Percentiles rank a stretch among this genome's conserved stretches.
phyloP scores from a whole-genome alignment of 2,329 filamentous ascomycete species.

The Pseudogymnoascus pannorum region DNA sequence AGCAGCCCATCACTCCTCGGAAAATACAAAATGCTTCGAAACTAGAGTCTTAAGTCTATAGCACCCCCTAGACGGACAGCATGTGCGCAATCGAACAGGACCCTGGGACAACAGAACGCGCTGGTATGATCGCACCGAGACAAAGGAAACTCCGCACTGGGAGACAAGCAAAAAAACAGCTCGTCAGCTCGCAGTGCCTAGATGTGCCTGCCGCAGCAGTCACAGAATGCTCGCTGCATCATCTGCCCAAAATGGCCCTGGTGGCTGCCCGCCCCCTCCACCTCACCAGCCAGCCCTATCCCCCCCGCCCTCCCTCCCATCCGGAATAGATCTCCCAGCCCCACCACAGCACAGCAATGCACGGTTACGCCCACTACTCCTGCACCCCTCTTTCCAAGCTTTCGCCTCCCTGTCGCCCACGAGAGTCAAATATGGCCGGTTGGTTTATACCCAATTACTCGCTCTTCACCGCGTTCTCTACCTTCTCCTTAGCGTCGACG shows the following conservation, averaged over 20 bases:
- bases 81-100: constrained; percentile 1
- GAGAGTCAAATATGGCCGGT: neutral
- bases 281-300: neutral
- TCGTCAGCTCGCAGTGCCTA: constrained; percentile 2
- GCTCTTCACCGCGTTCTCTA: neutral
- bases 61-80: neutral
- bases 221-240: neutral
- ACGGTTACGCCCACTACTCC: neutral
- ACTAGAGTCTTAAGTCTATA: constrained; percentile 6
- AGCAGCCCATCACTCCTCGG: neutral
- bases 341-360: constrained; percentile 1
- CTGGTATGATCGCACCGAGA: neutral
- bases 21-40: constrained; percentile 3
- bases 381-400: neutral
- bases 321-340: constrained; percentile 1
- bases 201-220: constrained; percentile 3
- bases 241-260: neutral
- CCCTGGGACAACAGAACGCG: constrained; percentile 3
- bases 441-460: neutral
- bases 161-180: neutral
- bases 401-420: neutral
- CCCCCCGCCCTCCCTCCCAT: neutral
- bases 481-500: neutral
- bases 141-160: constrained; percentile 1
- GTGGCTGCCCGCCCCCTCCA: neutral